phyloP scores from a whole-genome alignment of 2,329 filamentous ascomycete species.

The Samsoniella hepiali region DNA sequence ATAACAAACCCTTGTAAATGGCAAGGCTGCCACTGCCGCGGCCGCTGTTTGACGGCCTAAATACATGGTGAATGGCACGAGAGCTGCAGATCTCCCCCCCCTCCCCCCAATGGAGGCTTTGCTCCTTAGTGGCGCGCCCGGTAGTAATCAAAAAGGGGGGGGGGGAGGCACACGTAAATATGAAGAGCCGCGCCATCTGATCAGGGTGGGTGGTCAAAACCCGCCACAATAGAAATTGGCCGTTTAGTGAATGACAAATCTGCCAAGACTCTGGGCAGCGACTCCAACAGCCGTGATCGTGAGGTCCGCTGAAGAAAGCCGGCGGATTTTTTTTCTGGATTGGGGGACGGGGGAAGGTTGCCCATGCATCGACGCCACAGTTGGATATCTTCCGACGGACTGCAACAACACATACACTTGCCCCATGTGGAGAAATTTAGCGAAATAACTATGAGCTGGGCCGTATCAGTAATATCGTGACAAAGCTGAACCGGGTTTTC shows the following conservation, averaged over 20 bases:
- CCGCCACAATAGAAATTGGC: background rate
- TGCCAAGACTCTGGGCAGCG: background rate
- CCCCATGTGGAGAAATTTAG: background rate
- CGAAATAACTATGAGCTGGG: background rate
- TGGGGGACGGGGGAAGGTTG: background rate
- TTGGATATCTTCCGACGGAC: background rate
- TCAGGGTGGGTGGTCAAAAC: background rate
- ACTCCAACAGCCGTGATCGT: background rate
- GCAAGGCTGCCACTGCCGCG: background rate
- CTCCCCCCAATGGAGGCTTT: background rate
- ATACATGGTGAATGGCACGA: background rate
- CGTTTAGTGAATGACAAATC: background rate
- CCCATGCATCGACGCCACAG: background rate
- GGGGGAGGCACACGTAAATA: constrained; percentile 1
- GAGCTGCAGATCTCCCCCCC: constrained; percentile 10
- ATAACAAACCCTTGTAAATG: background rate
- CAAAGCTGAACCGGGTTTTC: background rate
- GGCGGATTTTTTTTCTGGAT: background rate
- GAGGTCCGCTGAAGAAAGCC: background rate
- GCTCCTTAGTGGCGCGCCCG: background rate
- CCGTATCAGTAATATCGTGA: background rate
- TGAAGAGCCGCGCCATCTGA: constrained; percentile 6
- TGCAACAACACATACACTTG: background rate
- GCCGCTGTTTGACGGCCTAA: background rate
- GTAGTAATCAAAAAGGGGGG: background rate